These are phyloP conservation scores for Linnemannia schmuckeri DNA, from an alignment of 192 early-diverging fungal genomes.

Conservation along the genomic window DNA sequence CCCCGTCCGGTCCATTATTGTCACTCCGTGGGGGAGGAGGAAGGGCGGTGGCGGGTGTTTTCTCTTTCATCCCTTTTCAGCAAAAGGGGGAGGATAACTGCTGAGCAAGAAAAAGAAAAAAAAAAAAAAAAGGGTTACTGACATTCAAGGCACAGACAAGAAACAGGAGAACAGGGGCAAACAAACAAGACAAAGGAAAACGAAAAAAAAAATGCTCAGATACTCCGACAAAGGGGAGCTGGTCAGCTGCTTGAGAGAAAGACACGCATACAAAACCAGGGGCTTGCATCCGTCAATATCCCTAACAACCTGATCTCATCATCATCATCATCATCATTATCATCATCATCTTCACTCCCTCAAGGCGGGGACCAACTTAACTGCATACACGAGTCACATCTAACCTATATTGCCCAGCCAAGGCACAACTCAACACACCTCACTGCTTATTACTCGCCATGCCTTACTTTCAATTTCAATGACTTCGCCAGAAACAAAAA, in stretches of 20 bases:
- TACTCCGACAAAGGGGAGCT: slow-evolving; percentile 2
- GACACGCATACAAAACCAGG: slow-evolving; percentile 1
- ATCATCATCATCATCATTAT: too few species aligned
- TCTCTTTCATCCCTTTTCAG: neutral
- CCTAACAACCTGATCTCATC: neutral
- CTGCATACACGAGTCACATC: neutral
- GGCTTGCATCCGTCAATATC: neutral
- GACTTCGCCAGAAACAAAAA: neutral
- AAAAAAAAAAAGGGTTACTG: neutral
- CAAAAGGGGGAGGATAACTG: neutral
- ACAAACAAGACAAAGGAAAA: neutral
- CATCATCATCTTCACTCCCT: neutral
- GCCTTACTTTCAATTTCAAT: neutral
- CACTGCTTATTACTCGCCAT: neutral
- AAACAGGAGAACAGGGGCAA: neutral
- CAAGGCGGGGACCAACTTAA: neutral
- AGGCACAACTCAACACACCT: neutral
- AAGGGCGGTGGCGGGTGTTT: neutral
- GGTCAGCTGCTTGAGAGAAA: neutral
- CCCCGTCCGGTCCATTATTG: neutral
- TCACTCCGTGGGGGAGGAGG: too few species aligned
- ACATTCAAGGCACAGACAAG: neutral
- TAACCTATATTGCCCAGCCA: neutral
- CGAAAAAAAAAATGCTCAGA: neutral
- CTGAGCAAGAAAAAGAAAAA: neutral